These are phyloP conservation scores for Petasospora rhodanensis DNA, from an alignment of 1,139 yeast genomes.

Conservation along the genomic window DNA sequence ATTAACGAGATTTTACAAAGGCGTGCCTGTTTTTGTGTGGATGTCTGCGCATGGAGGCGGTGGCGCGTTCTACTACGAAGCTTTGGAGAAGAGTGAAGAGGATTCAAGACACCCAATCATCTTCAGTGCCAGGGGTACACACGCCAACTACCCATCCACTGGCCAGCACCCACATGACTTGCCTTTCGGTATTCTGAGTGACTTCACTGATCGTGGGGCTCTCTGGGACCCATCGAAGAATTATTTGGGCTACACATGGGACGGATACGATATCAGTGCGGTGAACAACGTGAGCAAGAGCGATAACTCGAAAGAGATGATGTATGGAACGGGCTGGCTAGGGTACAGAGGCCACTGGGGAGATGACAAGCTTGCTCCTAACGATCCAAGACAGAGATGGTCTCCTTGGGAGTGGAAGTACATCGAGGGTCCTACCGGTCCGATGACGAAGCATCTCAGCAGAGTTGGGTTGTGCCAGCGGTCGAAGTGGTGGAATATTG, in stretches of 20 bases:
- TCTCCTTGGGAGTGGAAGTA: conserved; percentile 87
- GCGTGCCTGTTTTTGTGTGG: conserved; percentile 89
- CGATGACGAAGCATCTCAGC: conserved; percentile 68
- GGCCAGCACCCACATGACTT: conserved; percentile 96
- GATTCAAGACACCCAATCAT: conserved; percentile 58
- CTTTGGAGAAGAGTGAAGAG: conserved; percentile 63
- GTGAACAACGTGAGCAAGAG: conserved; percentile 30
- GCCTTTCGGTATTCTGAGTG: conserved; percentile 79
- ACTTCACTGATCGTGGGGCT: conserved; percentile 92
- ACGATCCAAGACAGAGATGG: conserved; percentile 77
- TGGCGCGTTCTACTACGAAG: conserved; percentile 73
- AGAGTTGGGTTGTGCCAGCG: conserved; percentile 76
- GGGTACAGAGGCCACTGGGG: conserved; percentile 89
- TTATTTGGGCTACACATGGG: conserved; percentile 74
- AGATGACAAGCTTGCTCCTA: conserved; percentile 58
- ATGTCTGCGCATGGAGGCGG: conserved; percentile 99
- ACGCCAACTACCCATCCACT: conserved; percentile 92
- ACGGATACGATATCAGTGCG: conserved; percentile 43
- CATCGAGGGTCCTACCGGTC: conserved; percentile 92
- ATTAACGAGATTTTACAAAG: conserved; percentile 75
- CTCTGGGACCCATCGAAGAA: conserved; percentile 90
- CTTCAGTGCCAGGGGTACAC: conserved; percentile 92
- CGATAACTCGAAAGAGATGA: conserved; percentile 49
- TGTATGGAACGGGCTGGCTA: conserved; percentile 71
- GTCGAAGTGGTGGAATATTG: conserved; percentile 69